Evolutionary conservation across 202 grass and related monocot genomes (phyloP).

Genomic region (Musa balbisiana): DNA sequence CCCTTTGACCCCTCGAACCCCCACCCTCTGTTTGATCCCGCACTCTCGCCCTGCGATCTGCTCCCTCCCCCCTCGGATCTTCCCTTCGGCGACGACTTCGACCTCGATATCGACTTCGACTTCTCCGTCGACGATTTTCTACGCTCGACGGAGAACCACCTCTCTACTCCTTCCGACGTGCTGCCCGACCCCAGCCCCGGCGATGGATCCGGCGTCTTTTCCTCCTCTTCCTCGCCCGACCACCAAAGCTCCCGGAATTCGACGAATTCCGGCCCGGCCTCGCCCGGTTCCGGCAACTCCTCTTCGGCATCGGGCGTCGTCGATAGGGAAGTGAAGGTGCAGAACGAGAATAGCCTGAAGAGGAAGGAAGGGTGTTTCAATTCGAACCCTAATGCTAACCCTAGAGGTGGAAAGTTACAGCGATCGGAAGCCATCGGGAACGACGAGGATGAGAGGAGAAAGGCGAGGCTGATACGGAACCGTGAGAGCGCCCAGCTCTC

Average conservation of each 20-base stretch:
- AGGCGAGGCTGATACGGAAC: conserved; percentile 69
- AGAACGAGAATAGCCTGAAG: conserved; percentile 59
- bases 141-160: conserved; percentile 35
- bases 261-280: not conserved
- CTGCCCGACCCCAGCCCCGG: not conserved
- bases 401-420: conserved; percentile 36
- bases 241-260: not conserved
- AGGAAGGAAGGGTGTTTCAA: conserved; percentile 44
- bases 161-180: not conserved
- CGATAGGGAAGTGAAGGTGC: conserved; percentile 33
- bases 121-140: conserved; percentile 84
- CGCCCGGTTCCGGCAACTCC: not conserved
- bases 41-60: conserved; percentile 32
- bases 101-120: conserved; percentile 39
- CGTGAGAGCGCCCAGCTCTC: conserved; percentile 92
- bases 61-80: conserved; percentile 35
- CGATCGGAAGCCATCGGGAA: conserved; percentile 37
- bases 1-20: conserved; percentile 32
- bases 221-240: not conserved
- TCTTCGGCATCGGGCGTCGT: conserved; percentile 33
- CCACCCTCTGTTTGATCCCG: conserved; percentile 2
- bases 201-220: conserved; percentile 27
- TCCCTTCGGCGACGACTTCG: conserved; percentile 45
- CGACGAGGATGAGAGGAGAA: conserved; percentile 48
- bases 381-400: conserved; percentile 1